Evolutionary conservation across 176 grass and related monocot genomes (phyloP), one percentile per base, ranked within the genome.

Genomic region (Eragrostis nindensis): DNA sequence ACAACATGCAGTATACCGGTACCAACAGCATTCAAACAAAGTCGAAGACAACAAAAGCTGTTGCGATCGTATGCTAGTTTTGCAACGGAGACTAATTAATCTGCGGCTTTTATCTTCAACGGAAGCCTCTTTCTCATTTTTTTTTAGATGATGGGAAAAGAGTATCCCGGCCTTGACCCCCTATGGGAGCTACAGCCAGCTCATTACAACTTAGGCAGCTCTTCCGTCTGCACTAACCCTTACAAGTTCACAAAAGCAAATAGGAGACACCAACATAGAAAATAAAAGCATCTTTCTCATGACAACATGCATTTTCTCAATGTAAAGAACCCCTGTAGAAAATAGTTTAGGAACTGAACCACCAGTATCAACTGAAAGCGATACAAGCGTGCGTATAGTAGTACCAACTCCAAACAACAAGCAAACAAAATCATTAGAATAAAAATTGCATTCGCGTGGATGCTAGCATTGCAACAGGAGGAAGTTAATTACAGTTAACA

Each of bases 1-100:
- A n/a, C n/a, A n/a, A n/a, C n/a, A n/a, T n/a, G n/a, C n/a, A 25
- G 45, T 36, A 57, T 67, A 50, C 7, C 17, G 15, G 25, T 55
- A 19, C 21, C 39, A 82, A n/a, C 76, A 70, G 42, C 70, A 84
- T 75, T 24, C 17, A 53, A 25, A 79, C 86, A 73, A 83, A 67
- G 4, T 7, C 44, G n/a, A 15, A 16, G 55, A 19, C 54, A 77
- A 67, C 30, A 80, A 80, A 24, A 44, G 44, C 54, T 36, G 4
- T 32, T 24, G 32, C 59, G n/a, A 49, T 43, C n/a, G 62, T 62
- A 17, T 54, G 68, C 75, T 80, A 61, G 74, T 68, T 49, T 68
- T 67, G 49, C 64, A 65, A 85, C 11, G 1, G 19, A 63, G 57
- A 70, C 22, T 24, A 25, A 6, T 22, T 16, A 42, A n/a, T n/a